Percentiles rank a stretch among this genome's conserved stretches.
These are phyloP conservation scores for Talaromyces piceae DNA, from an alignment of 2,329 filamentous ascomycete species.

Conservation along the genomic window DNA sequence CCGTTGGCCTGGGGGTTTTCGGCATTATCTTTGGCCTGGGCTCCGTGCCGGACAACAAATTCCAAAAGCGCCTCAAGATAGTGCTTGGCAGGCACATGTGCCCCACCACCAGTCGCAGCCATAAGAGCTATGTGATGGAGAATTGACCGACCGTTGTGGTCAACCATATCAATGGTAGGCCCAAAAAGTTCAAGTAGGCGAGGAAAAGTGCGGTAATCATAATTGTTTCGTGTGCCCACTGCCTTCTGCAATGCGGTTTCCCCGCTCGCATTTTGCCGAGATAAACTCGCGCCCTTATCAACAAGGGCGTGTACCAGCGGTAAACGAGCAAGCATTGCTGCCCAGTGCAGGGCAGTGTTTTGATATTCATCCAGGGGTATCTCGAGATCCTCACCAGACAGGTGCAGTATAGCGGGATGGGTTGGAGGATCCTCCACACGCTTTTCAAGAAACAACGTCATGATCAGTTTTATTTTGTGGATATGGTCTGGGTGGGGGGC, in stretches of 20 bases:
- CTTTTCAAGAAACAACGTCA: constrained; percentile 74
- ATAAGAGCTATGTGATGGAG: constrained; percentile 95
- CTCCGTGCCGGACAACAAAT: constrained; percentile 81
- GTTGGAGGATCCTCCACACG: constrained; percentile 62
- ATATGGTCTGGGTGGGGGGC: constrained; percentile 59
- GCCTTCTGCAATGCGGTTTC: constrained; percentile 92
- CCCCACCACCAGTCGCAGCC: constrained; percentile 88
- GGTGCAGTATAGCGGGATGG: constrained; percentile 67
- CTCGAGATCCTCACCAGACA: constrained; percentile 76
- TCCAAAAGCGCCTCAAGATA: constrained; percentile 92
- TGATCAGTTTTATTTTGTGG: constrained; percentile 70
- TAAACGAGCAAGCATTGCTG: constrained; percentile 82
- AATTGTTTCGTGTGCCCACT: constrained; percentile 86
- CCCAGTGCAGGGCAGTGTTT: constrained; percentile 91
- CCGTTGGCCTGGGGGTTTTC: constrained; percentile 31
- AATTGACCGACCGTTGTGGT: constrained; percentile 83
- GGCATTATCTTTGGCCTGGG: neutral
- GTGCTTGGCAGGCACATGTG: constrained; percentile 77
- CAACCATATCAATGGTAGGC: constrained; percentile 80
- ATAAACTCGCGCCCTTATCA: constrained; percentile 75
- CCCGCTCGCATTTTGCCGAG: constrained; percentile 77
- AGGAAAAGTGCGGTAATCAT: constrained; percentile 83
- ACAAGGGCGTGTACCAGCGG: constrained; percentile 75
- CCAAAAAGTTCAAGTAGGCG: constrained; percentile 84
- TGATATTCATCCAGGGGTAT: constrained; percentile 82